Evolutionary conservation across 2,329 filamentous ascomycete species (phyloP).

Genomic region (Fusarium bulbicola): DNA sequence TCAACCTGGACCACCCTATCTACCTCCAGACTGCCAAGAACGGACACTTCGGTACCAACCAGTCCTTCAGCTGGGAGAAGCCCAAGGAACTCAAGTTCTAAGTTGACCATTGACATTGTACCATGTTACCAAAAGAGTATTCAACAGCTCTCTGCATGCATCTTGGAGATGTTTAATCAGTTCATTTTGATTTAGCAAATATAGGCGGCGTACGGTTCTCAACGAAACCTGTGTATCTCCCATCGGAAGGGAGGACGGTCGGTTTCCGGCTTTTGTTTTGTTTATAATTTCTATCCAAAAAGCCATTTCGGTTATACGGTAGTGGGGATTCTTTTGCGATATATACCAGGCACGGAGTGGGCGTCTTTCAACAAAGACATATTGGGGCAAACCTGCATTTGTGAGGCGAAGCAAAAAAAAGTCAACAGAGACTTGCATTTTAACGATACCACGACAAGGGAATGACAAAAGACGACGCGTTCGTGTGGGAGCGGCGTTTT

Average conservation of each 20-base stretch:
- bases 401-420: conserved; percentile 48
- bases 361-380: conserved; percentile 61
- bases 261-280: conserved; percentile 50
- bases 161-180: conserved; percentile 50
- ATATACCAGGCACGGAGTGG: conserved; percentile 50
- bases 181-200: conserved; percentile 51
- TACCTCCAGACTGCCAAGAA: conserved; percentile 99
- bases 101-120: conserved; percentile 45
- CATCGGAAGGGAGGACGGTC: conserved; percentile 46
- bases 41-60: conserved; percentile 97
- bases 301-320: conserved; percentile 38
- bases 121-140: conserved; percentile 46
- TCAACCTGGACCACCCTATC: conserved; percentile 94
- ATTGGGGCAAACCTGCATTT: conserved; percentile 51
- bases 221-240: conserved; percentile 55
- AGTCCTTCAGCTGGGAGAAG: conserved; percentile 98
- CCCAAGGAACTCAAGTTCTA: conserved; percentile 95
- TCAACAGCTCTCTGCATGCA: conserved; percentile 52
- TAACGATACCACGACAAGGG: conserved; percentile 51
- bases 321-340: conserved; percentile 44
- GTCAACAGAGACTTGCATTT: conserved; percentile 51
- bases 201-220: conserved; percentile 57
- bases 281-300: conserved; percentile 37
- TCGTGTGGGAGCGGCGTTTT: conserved; percentile 52
- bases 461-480: conserved; percentile 44